Conservation (phyloP, 2,329 filamentous ascomycete genomes). For the Paraconiothyrium brasiliense region DNA sequence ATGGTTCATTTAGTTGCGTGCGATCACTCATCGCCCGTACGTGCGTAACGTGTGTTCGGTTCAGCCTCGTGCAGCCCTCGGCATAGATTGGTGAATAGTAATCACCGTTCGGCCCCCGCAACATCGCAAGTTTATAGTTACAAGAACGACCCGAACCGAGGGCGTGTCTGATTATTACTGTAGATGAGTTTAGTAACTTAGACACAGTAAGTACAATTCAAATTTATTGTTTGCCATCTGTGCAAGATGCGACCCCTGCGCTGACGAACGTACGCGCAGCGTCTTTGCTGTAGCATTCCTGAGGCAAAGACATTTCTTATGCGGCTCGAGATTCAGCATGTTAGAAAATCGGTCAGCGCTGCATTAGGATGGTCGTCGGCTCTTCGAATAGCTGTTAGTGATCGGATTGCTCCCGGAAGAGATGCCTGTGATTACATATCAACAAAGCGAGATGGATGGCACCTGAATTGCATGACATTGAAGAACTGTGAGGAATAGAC, state of each 20-base stretch:
- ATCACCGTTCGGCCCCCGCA: slow-evolving; percentile 3
- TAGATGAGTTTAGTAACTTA: neutral
- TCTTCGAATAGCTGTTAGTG: neutral
- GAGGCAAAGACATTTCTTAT: neutral
- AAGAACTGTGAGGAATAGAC: neutral
- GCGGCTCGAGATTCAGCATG: neutral
- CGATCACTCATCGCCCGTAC: slow-evolving; percentile 7
- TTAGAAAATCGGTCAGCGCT: neutral
- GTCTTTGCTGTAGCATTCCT: neutral
- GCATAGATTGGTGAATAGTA: slow-evolving; percentile 10
- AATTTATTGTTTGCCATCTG: neutral
- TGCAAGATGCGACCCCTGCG: no score
- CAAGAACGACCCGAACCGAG: neutral
- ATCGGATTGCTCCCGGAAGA: neutral
- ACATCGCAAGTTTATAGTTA: neutral
- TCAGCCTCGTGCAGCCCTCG: slow-evolving; percentile 5
- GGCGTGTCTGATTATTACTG: neutral
- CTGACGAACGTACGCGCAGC: no score
- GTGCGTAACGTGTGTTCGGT: neutral
- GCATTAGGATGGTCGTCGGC: neutral
- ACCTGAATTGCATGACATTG: neutral
- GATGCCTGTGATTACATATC: neutral
- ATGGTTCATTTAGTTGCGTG: neutral
- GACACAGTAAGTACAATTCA: neutral
- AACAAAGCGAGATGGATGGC: neutral